Percentiles rank a stretch among this genome's conserved stretches.
phyloP scores from a whole-genome alignment of 202 grass and related monocot species.

The Brachypodium distachyon region DNA sequence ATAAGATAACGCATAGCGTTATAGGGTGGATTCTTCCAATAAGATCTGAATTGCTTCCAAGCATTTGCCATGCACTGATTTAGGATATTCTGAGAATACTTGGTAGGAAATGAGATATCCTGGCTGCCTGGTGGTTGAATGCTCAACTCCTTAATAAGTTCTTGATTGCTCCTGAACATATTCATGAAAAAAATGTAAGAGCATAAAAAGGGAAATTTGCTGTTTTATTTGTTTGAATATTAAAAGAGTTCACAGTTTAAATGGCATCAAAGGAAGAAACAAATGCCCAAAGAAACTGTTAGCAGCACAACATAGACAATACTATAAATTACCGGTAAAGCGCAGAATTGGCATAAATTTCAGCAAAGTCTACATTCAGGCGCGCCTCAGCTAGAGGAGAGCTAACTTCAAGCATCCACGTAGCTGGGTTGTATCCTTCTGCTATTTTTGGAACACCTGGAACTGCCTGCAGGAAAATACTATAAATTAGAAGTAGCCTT shows the following conservation, averaged over 20 bases:
- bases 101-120: conserved; percentile 68
- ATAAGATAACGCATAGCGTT: conserved; percentile 67
- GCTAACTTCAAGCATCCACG: conserved; percentile 85
- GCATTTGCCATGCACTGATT: conserved; percentile 59
- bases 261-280: not conserved
- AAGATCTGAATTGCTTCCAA: conserved; percentile 73
- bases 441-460: conserved; percentile 61
- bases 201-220: not conserved
- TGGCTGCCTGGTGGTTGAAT: conserved; percentile 34
- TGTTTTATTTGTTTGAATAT: not conserved
- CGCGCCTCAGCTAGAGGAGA: conserved; percentile 40
- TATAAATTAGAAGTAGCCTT: not conserved
- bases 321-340: conserved; percentile 61
- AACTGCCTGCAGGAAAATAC: conserved; percentile 40
- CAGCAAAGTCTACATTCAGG: conserved; percentile 59
- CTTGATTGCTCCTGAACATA: conserved; percentile 66
- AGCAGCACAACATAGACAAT: not conserved
- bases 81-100: conserved; percentile 65
- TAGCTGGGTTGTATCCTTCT: conserved; percentile 70
- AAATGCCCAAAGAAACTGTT: not conserved
- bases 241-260: not conserved
- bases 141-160: conserved; percentile 74
- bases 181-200: conserved; percentile 1
- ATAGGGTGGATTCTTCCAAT: conserved; percentile 78
- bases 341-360: conserved; percentile 55